Evolutionary conservation across 306 rosid genomes (phyloP).

Genomic region (Cucumis cinereus): DNA sequence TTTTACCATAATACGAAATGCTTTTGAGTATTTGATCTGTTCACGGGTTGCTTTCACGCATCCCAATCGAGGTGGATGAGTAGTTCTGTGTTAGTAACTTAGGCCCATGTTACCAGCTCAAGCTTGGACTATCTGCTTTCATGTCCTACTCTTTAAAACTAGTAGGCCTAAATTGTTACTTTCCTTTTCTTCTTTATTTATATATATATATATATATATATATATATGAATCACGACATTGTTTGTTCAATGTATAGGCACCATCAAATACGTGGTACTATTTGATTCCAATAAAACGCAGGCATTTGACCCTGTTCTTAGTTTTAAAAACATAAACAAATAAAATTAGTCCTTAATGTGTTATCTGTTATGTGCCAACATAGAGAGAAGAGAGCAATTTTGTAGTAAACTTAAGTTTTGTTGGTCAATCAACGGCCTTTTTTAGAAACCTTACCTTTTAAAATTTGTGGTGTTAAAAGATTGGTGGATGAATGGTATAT

Average conservation of each 20-base stretch:
- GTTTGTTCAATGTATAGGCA: conserved; percentile 1
- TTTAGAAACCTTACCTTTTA: neutral
- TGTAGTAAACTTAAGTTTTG: neutral
- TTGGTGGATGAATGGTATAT: neutral
- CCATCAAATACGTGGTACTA: neutral
- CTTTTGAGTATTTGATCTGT: neutral
- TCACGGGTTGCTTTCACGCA: neutral
- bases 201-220: no score
- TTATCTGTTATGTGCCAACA: neutral
- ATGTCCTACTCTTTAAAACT: neutral
- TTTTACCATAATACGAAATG: neutral
- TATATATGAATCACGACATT: neutral
- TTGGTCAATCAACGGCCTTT: neutral
- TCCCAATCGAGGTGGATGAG: neutral
- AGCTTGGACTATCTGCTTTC: conserved; percentile 6
- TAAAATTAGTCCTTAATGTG: neutral
- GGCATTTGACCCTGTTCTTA: neutral
- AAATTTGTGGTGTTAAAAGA: neutral
- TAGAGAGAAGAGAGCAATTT: neutral
- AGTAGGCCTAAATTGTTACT: neutral
- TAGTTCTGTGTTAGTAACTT: neutral
- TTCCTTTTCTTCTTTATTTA: neutral
- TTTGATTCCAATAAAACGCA: neutral
- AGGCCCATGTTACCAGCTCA: neutral
- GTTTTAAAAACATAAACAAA: neutral